These are phyloP conservation scores for Pseudozyma thailandica DNA, from an alignment of 1,284 basidiomycete species.

Conservation along the genomic window DNA sequence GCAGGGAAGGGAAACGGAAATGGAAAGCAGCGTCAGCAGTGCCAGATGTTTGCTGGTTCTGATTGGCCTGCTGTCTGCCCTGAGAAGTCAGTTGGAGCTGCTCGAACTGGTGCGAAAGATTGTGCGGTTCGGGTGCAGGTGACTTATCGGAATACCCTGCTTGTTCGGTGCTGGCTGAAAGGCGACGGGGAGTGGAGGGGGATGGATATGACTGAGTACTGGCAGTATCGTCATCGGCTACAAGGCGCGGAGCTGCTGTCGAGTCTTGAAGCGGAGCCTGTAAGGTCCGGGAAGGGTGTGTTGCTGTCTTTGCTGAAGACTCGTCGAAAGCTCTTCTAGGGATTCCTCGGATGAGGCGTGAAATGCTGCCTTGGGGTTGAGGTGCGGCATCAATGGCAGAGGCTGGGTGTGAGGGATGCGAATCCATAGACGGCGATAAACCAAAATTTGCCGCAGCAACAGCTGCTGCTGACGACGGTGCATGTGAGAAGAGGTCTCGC, in stretches of 20 bases:
- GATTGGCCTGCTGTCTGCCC: background rate
- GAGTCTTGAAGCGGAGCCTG: background rate
- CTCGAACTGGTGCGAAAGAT: slow-evolving; percentile 21
- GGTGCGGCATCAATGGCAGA: no score
- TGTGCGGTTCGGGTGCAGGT: background rate
- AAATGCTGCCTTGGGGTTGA: background rate
- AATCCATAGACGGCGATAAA: background rate
- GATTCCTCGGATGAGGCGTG: slow-evolving; percentile 17
- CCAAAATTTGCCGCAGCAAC: background rate
- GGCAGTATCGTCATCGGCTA: no score
- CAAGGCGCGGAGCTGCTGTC: background rate
- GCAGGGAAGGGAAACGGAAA: slow-evolving; percentile 33
- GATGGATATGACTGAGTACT: background rate
- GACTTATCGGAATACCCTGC: no score
- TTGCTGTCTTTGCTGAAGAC: background rate
- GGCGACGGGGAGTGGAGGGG: background rate
- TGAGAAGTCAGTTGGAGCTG: slow-evolving; percentile 18
- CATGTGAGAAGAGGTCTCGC: background rate
- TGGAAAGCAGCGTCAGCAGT: background rate
- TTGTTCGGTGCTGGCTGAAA: no score
- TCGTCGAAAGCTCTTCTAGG: slow-evolving; percentile 7
- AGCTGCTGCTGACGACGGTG: background rate
- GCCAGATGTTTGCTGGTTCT: background rate
- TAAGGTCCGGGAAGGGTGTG: background rate
- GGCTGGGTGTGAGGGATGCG: background rate